Conservation (phyloP, 805 yeast species). For the Metschnikowia amazonensis region DNA sequence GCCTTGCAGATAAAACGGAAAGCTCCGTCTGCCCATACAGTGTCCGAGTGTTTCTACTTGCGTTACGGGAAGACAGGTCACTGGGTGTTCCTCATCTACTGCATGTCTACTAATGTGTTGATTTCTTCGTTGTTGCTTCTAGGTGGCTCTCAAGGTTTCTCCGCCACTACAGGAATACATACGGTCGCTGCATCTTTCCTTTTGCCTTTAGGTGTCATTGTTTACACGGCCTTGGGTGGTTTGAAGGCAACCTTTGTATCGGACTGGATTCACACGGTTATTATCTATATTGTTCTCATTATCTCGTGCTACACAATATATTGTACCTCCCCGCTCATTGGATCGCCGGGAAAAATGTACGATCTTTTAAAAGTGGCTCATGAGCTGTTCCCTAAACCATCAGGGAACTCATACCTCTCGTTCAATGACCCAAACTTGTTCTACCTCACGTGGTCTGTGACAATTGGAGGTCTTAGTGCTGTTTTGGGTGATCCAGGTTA, state of each 20-base stretch:
- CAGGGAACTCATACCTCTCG: conserved; percentile 10
- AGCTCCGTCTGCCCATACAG: conserved; percentile 19
- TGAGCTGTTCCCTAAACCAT: conserved; percentile 1
- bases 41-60: conserved; percentile 17
- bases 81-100: conserved; percentile 13
- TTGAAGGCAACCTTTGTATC: conserved; percentile 78
- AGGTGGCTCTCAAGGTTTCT: conserved; percentile 10
- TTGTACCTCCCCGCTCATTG: conserved; percentile 35
- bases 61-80: conserved; percentile 15
- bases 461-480: conserved; percentile 13
- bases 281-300: conserved; percentile 38
- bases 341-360: conserved; percentile 43
- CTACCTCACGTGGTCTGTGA: conserved; percentile 15
- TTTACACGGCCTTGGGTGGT: conserved; percentile 78
- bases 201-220: conserved; percentile 57
- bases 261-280: conserved; percentile 64
- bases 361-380: conserved; percentile 35
- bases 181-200: conserved; percentile 40
- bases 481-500: conserved; percentile 24
- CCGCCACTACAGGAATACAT: conserved; percentile 13
- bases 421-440: conserved; percentile 17
- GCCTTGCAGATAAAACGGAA: conserved; percentile 21
- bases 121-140: conserved; percentile 12
- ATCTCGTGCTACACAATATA: conserved; percentile 32
- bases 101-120: conserved; percentile 14